phyloP scores from a whole-genome alignment of 176 grass and related monocot genomes.

The Aechmea fasciata region DNA sequence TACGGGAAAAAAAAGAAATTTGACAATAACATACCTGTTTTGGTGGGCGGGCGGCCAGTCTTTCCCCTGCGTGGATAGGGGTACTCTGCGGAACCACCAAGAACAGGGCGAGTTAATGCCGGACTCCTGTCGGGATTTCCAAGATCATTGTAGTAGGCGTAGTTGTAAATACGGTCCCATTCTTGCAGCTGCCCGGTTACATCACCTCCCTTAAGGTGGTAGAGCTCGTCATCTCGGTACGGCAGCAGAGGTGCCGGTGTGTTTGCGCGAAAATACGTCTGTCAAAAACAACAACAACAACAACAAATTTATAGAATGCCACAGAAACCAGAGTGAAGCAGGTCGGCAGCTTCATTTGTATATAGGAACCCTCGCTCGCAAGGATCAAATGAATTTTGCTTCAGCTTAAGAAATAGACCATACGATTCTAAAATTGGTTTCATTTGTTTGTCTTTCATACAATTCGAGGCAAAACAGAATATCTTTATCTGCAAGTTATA shows the following conservation, averaged over 20 bases:
- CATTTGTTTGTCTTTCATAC: no score
- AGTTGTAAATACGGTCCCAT: conserved; percentile 38
- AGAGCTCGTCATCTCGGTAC: conserved; percentile 45
- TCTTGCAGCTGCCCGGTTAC: conserved; percentile 9
- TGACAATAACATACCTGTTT: conserved; percentile 6
- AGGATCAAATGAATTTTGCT: no score
- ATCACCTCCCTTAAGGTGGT: conserved; percentile 23
- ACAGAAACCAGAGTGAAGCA: neutral
- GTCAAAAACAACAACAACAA: neutral
- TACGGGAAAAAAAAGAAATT: neutral
- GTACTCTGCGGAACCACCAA: conserved; percentile 26
- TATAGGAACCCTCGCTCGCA: no score
- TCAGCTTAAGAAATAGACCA: no score
- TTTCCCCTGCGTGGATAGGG: conserved; percentile 43
- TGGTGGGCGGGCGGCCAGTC: conserved; percentile 18
- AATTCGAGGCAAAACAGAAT: no score
- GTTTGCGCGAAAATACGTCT: conserved; percentile 24
- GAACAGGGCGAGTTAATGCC: conserved; percentile 23
- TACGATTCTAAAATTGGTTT: no score
- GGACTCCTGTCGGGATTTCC: conserved; percentile 20
- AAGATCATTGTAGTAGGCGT: conserved; percentile 42
- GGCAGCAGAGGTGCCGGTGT: conserved; percentile 20
- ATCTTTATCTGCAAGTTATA: no score
- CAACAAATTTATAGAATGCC: neutral
- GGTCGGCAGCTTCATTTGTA: no score